Conservation (phyloP, 2,329 filamentous ascomycete species). For the Ascochyta viciae-villosae region DNA sequence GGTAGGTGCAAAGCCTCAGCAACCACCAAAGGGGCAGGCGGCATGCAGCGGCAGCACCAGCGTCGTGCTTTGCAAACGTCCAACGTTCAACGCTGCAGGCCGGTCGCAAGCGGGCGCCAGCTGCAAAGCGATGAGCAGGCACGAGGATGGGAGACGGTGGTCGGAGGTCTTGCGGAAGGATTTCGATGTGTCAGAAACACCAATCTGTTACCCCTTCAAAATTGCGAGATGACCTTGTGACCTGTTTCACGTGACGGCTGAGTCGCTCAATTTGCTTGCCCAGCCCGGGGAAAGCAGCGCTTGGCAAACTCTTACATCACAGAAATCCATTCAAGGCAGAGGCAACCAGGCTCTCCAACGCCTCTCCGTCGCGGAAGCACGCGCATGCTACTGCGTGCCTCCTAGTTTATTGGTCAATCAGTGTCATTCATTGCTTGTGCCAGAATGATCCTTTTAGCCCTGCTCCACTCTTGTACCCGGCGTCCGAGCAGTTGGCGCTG, state of each 20-base stretch:
- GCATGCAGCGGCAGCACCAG: constrained; percentile 24
- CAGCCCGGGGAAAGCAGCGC: constrained; percentile 17
- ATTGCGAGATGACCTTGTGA: constrained; percentile 28
- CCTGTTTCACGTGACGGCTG: constrained; percentile 25
- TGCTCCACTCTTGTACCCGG: constrained; percentile 32
- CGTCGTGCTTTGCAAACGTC: constrained; percentile 17
- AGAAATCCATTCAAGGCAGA: constrained; percentile 25
- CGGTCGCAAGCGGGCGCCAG: constrained; percentile 23
- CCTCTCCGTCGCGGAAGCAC: constrained; percentile 31
- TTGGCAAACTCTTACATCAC: constrained; percentile 37
- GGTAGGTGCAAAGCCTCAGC: constrained; percentile 18
- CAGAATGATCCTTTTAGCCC: constrained; percentile 30
- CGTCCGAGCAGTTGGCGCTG: constrained; percentile 36
- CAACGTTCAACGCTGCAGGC: constrained; percentile 16
- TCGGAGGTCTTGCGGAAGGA: constrained; percentile 32
- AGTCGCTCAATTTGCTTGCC: constrained; percentile 25
- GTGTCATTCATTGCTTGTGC: constrained; percentile 31
- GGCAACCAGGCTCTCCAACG: constrained; percentile 26
- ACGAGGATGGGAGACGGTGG: constrained; percentile 33
- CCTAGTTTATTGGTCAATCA: constrained; percentile 17
- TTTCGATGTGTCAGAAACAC: constrained; percentile 41
- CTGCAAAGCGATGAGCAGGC: constrained; percentile 25
- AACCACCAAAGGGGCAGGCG: constrained; percentile 20
- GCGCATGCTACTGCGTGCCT: constrained; percentile 21
- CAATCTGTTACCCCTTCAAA: constrained; percentile 32